Conservation (phyloP, 768 basidiomycete genomes). For the Phanerochaete sordida region DNA sequence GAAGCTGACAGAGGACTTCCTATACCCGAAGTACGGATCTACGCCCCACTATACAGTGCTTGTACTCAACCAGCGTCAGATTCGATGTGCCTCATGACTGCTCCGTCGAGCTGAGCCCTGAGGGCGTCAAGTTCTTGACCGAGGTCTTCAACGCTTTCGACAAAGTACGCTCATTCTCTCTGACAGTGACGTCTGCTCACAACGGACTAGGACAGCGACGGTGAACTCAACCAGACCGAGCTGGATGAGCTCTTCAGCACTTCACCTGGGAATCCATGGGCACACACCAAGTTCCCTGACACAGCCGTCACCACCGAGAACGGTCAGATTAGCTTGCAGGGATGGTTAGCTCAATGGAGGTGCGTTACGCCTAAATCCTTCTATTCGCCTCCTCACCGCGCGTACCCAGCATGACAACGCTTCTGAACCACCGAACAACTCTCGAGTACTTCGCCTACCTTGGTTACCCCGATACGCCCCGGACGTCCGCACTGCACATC, state of each 20-base stretch:
- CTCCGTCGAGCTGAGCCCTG: constrained; percentile 91
- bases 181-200: not conserved
- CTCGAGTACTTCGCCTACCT: constrained; percentile 94
- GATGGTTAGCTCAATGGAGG: constrained; percentile 99
- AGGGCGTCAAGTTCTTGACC: constrained; percentile 95
- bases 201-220: constrained; percentile 79
- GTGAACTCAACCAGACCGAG: constrained; percentile 80
- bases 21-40: constrained; percentile 75
- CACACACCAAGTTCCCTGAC: constrained; percentile 85
- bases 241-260: constrained; percentile 89
- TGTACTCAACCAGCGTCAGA: constrained; percentile 37
- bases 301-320: constrained; percentile 83
- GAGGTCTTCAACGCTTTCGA: constrained; percentile 96
- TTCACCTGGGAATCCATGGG: constrained; percentile 97
- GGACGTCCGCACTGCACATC: constrained; percentile 81
- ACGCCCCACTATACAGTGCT: not conserved
- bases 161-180: constrained; percentile 51
- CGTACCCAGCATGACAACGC: constrained; percentile 82
- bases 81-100: constrained; percentile 94
- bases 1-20: constrained; percentile 80
- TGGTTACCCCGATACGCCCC: constrained; percentile 72
- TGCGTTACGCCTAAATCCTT: constrained; percentile 24
- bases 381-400: not conserved
- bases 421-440: constrained; percentile 90
- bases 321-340: constrained; percentile 92